Evolutionary conservation across 1,284 basidiomycete genomes (phyloP), one percentile per base, ranked within the genome.

Genomic region (Ustilago xerochloae): DNA sequence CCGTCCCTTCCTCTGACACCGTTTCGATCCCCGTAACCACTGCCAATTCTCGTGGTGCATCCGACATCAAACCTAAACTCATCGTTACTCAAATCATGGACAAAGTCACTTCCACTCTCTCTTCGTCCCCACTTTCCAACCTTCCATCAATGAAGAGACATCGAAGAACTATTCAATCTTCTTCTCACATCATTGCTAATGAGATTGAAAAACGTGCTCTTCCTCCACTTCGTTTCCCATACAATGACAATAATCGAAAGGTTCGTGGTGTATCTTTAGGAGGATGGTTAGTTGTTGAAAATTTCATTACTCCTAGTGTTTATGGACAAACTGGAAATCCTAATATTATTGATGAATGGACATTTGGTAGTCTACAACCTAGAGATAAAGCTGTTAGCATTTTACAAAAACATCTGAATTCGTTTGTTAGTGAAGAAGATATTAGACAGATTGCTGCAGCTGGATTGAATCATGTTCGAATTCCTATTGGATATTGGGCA

Each of bases 401-500:
- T 46, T 41, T 79, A 38, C 72, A 77, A 47, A 63, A 60, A 15
- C 93, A 94, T 81, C 93, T 92, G 91, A 86, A 91, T 67, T 90
- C 90, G 4, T 94, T 89, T 88, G 91, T 94, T 73, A 92, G 91
- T 5, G 90, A 93, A 81, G 79, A 85, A 24, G 93, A 94, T 83
- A 90, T 94, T 77, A 84, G 85, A 38, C 88, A 87, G 55, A 93
- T 93, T 57, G 70, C 69, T 12, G 61, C 58, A 15, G 63, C 54
- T 7, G 73, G 75, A 16, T 39, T 81, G 35, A 81, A 93, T 83
- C 92, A 93, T 83, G 91, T 94, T 65, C 89, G 94, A 36, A 86
- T 97, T 38, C 94, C 94, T 3, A 92, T 97, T 69, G 92, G 92
- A 22, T 93, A 91, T 84, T 97, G 94, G 94, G 94, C 94, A 1